phyloP scores from a whole-genome alignment of 768 basidiomycete species.

The Boletellus ananas region DNA sequence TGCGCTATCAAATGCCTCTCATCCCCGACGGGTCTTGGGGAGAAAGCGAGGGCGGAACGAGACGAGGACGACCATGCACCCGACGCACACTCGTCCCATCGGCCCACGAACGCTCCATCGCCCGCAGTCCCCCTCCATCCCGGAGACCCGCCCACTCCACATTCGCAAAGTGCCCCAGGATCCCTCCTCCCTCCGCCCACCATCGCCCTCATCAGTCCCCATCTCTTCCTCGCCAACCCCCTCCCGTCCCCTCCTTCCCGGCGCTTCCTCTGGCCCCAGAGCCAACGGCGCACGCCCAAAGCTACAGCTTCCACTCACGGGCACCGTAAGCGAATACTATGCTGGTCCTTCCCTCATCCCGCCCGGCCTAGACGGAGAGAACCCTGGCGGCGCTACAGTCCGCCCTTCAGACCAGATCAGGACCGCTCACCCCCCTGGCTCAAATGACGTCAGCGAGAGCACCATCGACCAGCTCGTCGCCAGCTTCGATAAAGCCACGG shows the following conservation, averaged over 20 bases:
- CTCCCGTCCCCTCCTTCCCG: conserved; percentile 31
- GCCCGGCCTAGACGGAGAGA: conserved; percentile 33
- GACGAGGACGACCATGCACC: conserved; percentile 25
- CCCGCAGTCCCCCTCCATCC: conserved; percentile 40
- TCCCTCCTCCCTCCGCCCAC: conserved; percentile 23
- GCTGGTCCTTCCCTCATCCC: conserved; percentile 32
- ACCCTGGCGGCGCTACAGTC: conserved; percentile 40
- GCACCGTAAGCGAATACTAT: conserved; percentile 29
- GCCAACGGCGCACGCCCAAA: conserved; percentile 31
- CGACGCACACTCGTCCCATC: conserved; percentile 38
- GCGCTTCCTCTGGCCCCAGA: conserved; percentile 19
- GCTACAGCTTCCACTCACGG: conserved; percentile 34
- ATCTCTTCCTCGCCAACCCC: conserved; percentile 31
- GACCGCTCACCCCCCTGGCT: conserved; percentile 29
- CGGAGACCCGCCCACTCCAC: conserved; percentile 38
- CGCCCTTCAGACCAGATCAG: conserved; percentile 36
- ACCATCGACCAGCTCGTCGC: conserved; percentile 38
- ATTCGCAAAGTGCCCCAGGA: conserved; percentile 37
- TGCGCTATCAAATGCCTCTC: neutral
- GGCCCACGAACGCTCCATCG: conserved; percentile 48
- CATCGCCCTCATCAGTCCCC: conserved; percentile 28
- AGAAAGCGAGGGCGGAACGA: neutral
- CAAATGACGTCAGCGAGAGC: conserved; percentile 27
- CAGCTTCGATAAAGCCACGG: conserved; percentile 26
- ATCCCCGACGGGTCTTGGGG: conserved; percentile 9